Evolutionary conservation across 2,329 filamentous ascomycete genomes (phyloP).

Genomic region (Allantophomopsis cytisporea): DNA sequence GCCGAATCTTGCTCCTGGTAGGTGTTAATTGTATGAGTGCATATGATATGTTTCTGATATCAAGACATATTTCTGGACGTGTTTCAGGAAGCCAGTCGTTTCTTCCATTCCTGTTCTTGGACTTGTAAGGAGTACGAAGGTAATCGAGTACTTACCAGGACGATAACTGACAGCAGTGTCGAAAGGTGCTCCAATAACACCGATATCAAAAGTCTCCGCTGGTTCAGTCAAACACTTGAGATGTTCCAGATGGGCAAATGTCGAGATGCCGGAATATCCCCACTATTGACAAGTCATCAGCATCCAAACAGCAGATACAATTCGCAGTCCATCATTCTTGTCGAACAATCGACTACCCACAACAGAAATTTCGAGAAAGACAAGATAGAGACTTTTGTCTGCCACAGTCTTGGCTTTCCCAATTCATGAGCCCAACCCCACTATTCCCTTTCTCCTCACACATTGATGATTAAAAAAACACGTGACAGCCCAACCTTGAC

Average conservation of each 20-base stretch:
- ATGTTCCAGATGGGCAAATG: slow-evolving; percentile 59
- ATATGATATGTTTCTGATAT: neutral
- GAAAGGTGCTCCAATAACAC: slow-evolving; percentile 59
- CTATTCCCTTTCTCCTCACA: too few species aligned
- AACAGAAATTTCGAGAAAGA: too few species aligned
- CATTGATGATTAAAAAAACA: neutral
- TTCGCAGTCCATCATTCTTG: too few species aligned
- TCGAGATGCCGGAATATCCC: slow-evolving; percentile 61
- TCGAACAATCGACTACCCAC: too few species aligned
- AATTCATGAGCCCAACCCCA: too few species aligned
- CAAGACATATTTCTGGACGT: neutral
- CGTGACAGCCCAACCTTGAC: neutral
- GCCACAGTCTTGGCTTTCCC: too few species aligned
- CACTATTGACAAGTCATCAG: slow-evolving; percentile 21
- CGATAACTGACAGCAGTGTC: slow-evolving; percentile 62
- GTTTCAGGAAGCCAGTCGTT: too few species aligned
- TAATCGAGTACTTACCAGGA: slow-evolving; percentile 32
- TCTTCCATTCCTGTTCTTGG: too few species aligned
- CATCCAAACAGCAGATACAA: neutral
- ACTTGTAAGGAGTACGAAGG: neutral
- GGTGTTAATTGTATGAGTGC: neutral
- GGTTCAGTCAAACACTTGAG: slow-evolving; percentile 57
- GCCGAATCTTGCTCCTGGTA: slow-evolving; percentile 60
- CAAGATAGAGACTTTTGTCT: too few species aligned
- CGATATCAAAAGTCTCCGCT: slow-evolving; percentile 53